A percentile compares a stretch with the other conserved stretches of the same genome.
phyloP scores from a whole-genome alignment of 1,284 basidiomycete genomes.

The Dichomitus squalens region DNA sequence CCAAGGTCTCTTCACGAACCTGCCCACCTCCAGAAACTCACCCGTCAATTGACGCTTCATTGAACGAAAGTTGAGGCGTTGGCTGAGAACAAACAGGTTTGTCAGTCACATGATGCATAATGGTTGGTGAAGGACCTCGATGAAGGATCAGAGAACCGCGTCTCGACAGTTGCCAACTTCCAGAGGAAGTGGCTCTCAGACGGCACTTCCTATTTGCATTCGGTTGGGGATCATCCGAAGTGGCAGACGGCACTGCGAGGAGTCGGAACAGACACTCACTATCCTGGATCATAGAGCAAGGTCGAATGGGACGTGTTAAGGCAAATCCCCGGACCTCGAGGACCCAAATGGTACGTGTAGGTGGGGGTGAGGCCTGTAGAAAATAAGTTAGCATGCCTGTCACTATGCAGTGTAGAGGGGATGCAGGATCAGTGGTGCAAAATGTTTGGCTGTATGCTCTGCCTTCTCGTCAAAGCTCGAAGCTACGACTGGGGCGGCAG shows the following conservation, averaged over 20 bases:
- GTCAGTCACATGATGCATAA: no score
- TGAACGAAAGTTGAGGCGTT: no score
- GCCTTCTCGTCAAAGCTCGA: conserved; percentile 36
- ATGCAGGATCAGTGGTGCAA: conserved; percentile 33
- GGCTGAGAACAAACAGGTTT: no score
- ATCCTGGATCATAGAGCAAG: no score
- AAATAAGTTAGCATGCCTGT: background rate
- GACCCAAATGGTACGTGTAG: no score
- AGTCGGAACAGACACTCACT: conserved; percentile 7
- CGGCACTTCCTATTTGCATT: conserved; percentile 41
- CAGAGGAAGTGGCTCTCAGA: conserved; percentile 34
- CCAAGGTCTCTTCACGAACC: no score
- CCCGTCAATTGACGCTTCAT: no score
- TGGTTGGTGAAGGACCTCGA: no score
- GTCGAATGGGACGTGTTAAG: no score
- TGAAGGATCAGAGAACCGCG: conserved; percentile 37
- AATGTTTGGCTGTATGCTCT: conserved; percentile 37
- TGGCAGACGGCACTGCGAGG: background rate
- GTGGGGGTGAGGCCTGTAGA: background rate
- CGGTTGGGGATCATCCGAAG: conserved; percentile 34
- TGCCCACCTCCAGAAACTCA: no score
- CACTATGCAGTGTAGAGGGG: background rate
- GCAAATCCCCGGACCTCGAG: no score
- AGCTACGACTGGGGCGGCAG: conserved; percentile 40
- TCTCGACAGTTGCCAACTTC: conserved; percentile 35